Evolutionary conservation across 192 early-diverging fungal species (phyloP), one percentile per base, ranked within the genome.

Genomic region (Podila horticola): DNA sequence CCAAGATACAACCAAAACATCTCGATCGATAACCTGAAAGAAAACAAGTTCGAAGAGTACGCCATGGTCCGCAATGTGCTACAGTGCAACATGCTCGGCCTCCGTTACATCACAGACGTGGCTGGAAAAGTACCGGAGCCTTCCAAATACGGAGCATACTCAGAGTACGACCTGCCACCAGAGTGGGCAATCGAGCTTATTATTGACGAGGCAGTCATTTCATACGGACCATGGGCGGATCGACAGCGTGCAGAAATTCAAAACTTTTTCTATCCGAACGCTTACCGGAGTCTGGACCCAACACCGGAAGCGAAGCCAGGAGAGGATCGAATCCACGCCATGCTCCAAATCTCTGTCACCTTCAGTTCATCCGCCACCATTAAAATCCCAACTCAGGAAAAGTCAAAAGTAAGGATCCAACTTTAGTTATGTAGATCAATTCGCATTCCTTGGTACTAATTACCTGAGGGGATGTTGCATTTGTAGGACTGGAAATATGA

Each of bases 141-240:
- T 12, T 73, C 74, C 24, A 24, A 50, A 2, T 30, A 75, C 60
- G 69, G 67, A n/a, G 45, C 58, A 13, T 22, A 79, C 19, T 26
- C 67, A 6, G 84, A 87, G 13, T 67, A 67, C 13, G 89, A 88
- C n/a, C 75, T 85, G 7, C 79, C 87, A 9, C 92, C 94, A 29
- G 90, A 93, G 74, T 95, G 92, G 92, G 90, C 90, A 5, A 67
- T 92, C 5, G 88, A 91, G 4, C n/a, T 95, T 24, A 75, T 79
- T 34, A 69, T 91, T 48, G 66, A 75, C 33, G 87, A 91, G 72
- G 91, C 84, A 7, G 82, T 86, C 8, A 63, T 94, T 1, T 86
- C 91, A 49, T 95, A 95, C 66, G 94, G 94, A 2, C 94, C 94
- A 19, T 95, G 94, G 94, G 87, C 92, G 15, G 92, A 94, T 75